Base-by-base conservation (phyloP, 2,329 filamentous ascomycete species). In the Colletotrichum sp. region DNA sequence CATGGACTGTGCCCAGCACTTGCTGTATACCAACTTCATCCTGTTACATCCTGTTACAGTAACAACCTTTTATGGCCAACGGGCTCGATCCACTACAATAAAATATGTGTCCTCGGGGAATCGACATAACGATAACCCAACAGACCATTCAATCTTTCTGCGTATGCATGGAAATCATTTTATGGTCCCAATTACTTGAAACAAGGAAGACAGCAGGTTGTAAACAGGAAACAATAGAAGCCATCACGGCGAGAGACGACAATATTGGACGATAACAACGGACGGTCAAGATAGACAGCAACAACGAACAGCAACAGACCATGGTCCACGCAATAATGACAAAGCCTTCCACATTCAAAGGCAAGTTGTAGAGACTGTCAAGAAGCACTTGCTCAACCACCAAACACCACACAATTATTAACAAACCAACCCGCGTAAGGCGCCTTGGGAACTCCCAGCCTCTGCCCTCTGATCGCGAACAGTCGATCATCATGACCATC, bases 271-370 rank as follows among this genome's bases (percentile, higher is more conserved):
- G 15, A 39, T 18, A 18, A n/a, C 9, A 12, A n/a, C 9, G 18
- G 2, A n/a, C 39, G 18, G 0, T 8, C 2, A n/a, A 6, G 9
- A 49, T n/a, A 10, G 9, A 49, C 9, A 0, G 39, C 3, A 49
- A 49, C 39, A 3, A 2, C 18, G 3, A 3, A 49, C 2, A 2
- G 4, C 18, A 1, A n/a, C 18, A n/a, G 18, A n/a, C 10, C 0
- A 12, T 10, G 0, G 18, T n/a, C 39, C 18, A 49, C 5, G 8
- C 18, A 49, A 49, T 5, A 1, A n/a, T 10, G 6, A 28, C 18
- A n/a, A 49, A 49, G 18, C 39, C 18, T 49, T 4, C 4, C 9
- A 1, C 18, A 49, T 0, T 49, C 39, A 9, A 2, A 49, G 18
- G 6, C 3, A 7, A n/a, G 5, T 49, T 6, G 39, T 9, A 49